Evolutionary conservation across 306 rosid genomes (phyloP), one percentile per base, ranked within the genome.

Genomic region (Carpinus fangiana): DNA sequence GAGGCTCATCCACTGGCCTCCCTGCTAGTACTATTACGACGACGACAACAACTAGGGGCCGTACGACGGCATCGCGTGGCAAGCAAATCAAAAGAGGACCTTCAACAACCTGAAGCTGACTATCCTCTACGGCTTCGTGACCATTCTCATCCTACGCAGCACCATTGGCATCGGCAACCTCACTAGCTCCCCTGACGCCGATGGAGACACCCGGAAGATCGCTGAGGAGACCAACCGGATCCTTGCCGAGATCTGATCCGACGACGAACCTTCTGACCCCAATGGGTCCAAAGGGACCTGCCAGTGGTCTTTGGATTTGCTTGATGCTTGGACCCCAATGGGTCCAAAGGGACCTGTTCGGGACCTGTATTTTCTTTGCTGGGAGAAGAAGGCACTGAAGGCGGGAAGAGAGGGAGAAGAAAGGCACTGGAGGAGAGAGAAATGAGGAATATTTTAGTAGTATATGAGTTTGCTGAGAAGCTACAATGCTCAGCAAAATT

Each of bases 291-390:
- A 74, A 68, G 86, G 98, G 72, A 95, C 92, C 79, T 93, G 98
- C 41, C 98, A 95, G 83, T 95, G 98, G 98, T 90, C 97, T 62
- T 71, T 95, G 88, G 98, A 93, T 86, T 91, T 95, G 93, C 92
- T 95, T 46, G 98, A 95, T 87, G 93, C 69, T 28, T 95, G 98
- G 98, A 97, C 98, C 79, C 98, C 98, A 0, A 95, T 95, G 98
- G 98, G 98, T 14, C 98, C 98, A 0, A 95, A 92, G 70, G 98
- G 98, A 52, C 86, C 84, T 0, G 76, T 90, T 31, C 86, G 98
- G 98, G 0, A 23, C 26, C 26, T 23, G 26, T 23, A 23, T 23
- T 23, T 23, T 23, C 26, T 23, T 23, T 23, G 26, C 26, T 23
- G 26, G 26, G 26, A 23, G 26, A 23, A 23, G 26, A 23, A 23